phyloP scores from a whole-genome alignment of 192 early-diverging fungal genomes.

The Coemansia sp. region DNA sequence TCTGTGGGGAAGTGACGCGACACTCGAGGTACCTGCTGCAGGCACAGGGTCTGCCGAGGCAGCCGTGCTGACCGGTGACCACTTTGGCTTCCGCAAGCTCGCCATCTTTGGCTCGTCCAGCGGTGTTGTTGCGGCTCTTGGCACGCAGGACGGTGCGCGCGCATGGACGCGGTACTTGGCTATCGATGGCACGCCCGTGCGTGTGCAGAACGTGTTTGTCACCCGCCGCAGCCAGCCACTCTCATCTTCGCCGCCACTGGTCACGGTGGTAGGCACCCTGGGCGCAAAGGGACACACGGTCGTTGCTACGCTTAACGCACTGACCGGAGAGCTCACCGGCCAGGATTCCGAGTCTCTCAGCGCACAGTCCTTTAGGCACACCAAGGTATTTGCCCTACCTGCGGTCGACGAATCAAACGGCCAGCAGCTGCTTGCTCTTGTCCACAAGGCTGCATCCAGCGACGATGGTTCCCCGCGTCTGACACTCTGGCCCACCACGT shows the following conservation, averaged over 20 bases:
- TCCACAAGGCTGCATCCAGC: constrained; percentile 1
- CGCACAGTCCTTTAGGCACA: constrained; percentile 39
- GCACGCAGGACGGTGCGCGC: constrained; percentile 70
- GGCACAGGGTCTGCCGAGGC: constrained; percentile 5
- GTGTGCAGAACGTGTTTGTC: constrained; percentile 28
- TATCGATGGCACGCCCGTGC: constrained; percentile 11
- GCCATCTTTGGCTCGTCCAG: constrained; percentile 71
- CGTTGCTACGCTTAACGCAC: constrained; percentile 26
- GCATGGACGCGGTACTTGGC: constrained; percentile 71
- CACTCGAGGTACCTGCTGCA: constrained; percentile 1
- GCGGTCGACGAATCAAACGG: constrained; percentile 34
- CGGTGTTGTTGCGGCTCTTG: constrained; percentile 80
- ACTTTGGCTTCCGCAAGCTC: constrained; percentile 85
- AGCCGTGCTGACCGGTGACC: constrained; percentile 16
- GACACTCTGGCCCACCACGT: constrained; percentile 63
- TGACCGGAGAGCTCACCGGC: constrained; percentile 19
- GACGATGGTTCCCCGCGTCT: constrained; percentile 26
- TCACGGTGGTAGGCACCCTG: constrained; percentile 30
- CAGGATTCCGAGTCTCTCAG: not conserved
- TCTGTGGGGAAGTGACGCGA: constrained; percentile 17
- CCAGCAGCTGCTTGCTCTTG: constrained; percentile 36
- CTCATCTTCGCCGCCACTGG: constrained; percentile 19
- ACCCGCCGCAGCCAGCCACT: constrained; percentile 31
- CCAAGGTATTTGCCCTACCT: constrained; percentile 59
- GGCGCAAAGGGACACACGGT: constrained; percentile 20